Base-by-base conservation (phyloP, 208 protist genomes). In the Phytomonas serpens region DNA sequence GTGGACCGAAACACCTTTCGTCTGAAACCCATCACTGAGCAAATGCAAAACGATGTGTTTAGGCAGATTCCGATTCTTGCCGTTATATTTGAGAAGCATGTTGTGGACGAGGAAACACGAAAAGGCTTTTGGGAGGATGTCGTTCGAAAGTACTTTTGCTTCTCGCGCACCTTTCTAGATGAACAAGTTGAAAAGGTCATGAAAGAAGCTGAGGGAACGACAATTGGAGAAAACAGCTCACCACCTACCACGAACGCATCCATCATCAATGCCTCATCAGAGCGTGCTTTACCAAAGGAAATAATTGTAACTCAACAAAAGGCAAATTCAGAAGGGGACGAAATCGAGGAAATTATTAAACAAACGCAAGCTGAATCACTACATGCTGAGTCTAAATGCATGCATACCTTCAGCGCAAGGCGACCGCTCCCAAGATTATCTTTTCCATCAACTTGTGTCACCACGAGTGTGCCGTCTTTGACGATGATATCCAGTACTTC, bases 71-170 rank as follows among this genome's bases (percentile, higher is more conserved):
- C 90, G 0, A 67, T 87, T 29, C 80, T 95, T 13, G 90, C 90
- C 5, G 81, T 77, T 36, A 79, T 93, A 67, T 92, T 91, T 63
- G 77, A 76, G 69, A 61, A 76, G 5, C 68, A 77, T 68, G 90
- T 93, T 27, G 79, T 81, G 57, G 78, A 88, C 71, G 79, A 68
- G 52, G 84, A 87, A 66, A 88, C 88, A 42, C 80, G 78, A 65
- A 70, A 72, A 38, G 73, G 32, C 34, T 93, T 95, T 63, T 95
- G 90, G 88, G 84, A 93, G 71, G 86, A 84, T 23, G 86, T 93
- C 7, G 87, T 92, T 62, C 84, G 83, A 62, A 90, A 90, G 74
- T 91, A 93, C 76, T 93, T 93, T 69, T 95, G 86, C 81, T 93
- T 93, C 57, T 83, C 90, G 4, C 79, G 86, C 32, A 93, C 90